phyloP scores from a whole-genome alignment of 768 basidiomycete genomes.

The Kwoniella mangroviensis region DNA sequence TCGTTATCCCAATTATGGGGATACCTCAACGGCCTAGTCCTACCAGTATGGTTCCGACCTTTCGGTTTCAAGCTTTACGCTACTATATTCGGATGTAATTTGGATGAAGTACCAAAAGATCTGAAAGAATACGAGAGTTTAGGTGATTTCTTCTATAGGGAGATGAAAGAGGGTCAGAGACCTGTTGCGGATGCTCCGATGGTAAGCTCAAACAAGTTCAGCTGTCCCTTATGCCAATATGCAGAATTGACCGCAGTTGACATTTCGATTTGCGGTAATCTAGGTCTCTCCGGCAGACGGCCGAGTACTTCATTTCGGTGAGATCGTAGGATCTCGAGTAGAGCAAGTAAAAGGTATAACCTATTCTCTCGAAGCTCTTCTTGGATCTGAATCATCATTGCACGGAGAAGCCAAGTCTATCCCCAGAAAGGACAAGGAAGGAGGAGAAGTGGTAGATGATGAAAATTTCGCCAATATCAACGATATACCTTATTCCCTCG shows the following conservation, averaged over 20 bases:
- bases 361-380: slow-evolving; percentile 85
- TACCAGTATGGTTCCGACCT: slow-evolving; percentile 95
- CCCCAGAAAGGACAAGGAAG: slow-evolving; percentile 7
- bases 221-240: too few relatives aligned
- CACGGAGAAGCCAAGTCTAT: slow-evolving; percentile 38
- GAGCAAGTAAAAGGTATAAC: slow-evolving; percentile 98
- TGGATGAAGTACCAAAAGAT: slow-evolving; percentile 81
- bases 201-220: too few relatives aligned
- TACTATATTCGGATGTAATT: slow-evolving; percentile 87
- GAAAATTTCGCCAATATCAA: slow-evolving; percentile 94
- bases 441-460: slow-evolving; percentile 67
- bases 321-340: slow-evolving; percentile 74
- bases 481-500: slow-evolving; percentile 93
- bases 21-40: slow-evolving; percentile 86
- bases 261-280: too few relatives aligned
- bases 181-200: slow-evolving; percentile 75
- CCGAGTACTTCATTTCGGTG: slow-evolving; percentile 86
- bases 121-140: slow-evolving; percentile 78
- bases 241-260: too few relatives aligned
- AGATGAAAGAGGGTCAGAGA: slow-evolving; percentile 76
- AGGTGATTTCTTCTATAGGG: slow-evolving; percentile 95
- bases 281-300: slow-evolving; percentile 97
- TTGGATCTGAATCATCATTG: slow-evolving; percentile 64
- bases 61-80: slow-evolving; percentile 84
- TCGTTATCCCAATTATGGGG: slow-evolving; percentile 98